These are phyloP conservation scores for Smittium mucronatum DNA, from an alignment of 371 early-diverging fungal genomes.

Conservation along the genomic window DNA sequence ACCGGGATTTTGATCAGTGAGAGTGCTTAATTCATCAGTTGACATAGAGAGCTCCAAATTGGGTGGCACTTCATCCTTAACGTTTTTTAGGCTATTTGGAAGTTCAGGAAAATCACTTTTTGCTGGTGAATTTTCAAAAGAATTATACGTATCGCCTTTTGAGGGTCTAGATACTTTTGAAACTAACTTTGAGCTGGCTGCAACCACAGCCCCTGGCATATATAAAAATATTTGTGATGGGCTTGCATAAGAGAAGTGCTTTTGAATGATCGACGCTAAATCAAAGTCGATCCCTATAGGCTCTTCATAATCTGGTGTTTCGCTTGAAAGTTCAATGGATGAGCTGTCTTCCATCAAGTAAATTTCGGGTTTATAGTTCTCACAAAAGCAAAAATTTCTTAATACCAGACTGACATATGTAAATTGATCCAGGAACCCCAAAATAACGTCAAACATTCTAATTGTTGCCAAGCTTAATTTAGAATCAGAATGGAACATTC, in stretches of 20 bases:
- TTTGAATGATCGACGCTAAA: slow-evolving; percentile 24
- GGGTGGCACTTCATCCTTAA: too few species aligned
- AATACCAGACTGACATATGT: slow-evolving; percentile 44
- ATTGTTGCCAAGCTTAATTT: slow-evolving; percentile 40
- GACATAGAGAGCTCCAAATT: too few species aligned
- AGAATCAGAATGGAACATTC: slow-evolving; percentile 29
- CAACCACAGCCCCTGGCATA: slow-evolving; percentile 23
- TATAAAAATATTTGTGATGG: slow-evolving; percentile 20
- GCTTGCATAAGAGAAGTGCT: slow-evolving; percentile 24
- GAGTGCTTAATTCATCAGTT: too few species aligned
- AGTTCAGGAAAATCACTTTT: too few species aligned
- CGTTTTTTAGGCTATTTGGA: too few species aligned
- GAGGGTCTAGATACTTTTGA: neutral
- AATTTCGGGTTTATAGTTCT: neutral
- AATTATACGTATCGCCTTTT: neutral
- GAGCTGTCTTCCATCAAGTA: neutral
- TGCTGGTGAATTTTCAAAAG: neutral
- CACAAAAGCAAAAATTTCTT: slow-evolving; percentile 35
- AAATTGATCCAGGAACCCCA: slow-evolving; percentile 52
- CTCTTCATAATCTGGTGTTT: slow-evolving; percentile 23
- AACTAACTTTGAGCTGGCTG: slow-evolving; percentile 13
- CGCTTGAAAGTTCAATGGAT: too few species aligned
- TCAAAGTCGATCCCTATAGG: slow-evolving; percentile 26
- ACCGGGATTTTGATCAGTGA: neutral
- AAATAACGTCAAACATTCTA: slow-evolving; percentile 44